Evolutionary conservation across 1,284 basidiomycete genomes (phyloP), one percentile per base, ranked within the genome.

Genomic region (Meira nashicola): DNA sequence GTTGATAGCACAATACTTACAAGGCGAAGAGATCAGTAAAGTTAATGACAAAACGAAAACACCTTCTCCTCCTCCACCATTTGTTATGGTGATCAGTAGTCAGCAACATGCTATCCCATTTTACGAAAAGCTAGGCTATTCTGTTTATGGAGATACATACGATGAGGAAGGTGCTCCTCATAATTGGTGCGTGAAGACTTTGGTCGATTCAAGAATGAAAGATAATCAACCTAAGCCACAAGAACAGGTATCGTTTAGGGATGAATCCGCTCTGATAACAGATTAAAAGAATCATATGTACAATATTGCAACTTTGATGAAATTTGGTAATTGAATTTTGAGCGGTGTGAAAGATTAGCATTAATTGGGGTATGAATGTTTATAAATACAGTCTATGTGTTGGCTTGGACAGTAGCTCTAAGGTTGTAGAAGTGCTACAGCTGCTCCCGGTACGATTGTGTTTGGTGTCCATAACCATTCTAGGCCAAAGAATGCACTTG

Each of bases 111-210:
- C 41, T 25, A 53, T 41, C 12, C 25, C 25, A 0, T 59, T 59
- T 39, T 59, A 59, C 33, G 48, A 53, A 6, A 33, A 41, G 12
- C 25, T 41, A 10, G 25, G 14, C n/a, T 59, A 59, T 47, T 11
- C 23, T 10, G 38, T 54, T 17, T 44, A 39, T 43, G 57, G 57
- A 10, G 57, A 59, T 5, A 17, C 37, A 4, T 59, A 59, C 50
- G 52, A 54, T 25, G 57, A 59, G 38, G 57, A 59, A 38, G 57
- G 57, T n/a, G 57, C 57, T 10, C 57, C 57, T 6, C 57, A 59
- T 39, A 21, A 21, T 43, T 39, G 57, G 40, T 43, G 51, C 21
- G 39, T 39, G 17, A 59, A 59, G 52, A 52, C 14, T 3, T 21
- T 58, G 21, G 49, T 39, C 7, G 50, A 52, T 53, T 33, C 28